These are phyloP conservation scores for Chrysochromulina tobinii DNA, from an alignment of 78 protist genomes.

Conservation along the genomic window DNA sequence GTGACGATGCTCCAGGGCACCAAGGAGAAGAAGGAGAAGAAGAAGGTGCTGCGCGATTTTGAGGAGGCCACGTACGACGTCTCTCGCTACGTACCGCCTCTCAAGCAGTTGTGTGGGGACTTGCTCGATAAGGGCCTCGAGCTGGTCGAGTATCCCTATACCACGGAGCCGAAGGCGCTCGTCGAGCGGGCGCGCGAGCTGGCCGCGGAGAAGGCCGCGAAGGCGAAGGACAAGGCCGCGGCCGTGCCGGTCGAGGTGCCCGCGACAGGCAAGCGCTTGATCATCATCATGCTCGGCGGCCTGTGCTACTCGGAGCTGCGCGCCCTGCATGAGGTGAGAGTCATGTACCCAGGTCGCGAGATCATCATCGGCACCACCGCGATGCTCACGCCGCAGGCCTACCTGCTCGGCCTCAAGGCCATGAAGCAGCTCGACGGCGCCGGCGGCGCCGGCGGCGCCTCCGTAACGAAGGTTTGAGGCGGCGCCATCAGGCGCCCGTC, in stretches of 20 bases:
- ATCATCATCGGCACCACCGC: not conserved
- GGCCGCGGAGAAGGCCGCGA: not conserved
- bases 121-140: not conserved
- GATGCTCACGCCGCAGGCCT: not conserved
- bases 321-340: not conserved
- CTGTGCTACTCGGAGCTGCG: not conserved
- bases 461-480: no score
- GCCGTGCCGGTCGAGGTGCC: not conserved
- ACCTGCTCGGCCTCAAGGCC: not conserved
- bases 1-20: slow-evolving; percentile 49
- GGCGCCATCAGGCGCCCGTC: no score
- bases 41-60: slow-evolving; percentile 15
- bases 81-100: not conserved
- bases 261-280: not conserved
- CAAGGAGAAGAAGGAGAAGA: not conserved
- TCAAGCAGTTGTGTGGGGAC: not conserved
- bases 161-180: not conserved
- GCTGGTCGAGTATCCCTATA: not conserved
- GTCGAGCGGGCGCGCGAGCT: not conserved
- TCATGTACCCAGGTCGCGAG: not conserved
- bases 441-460: no score
- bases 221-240: not conserved
- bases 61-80: slow-evolving; percentile 6
- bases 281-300: slow-evolving; percentile 4
- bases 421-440: not conserved